phyloP scores from a whole-genome alignment of 768 basidiomycete species.

The Podaxis sp. region DNA sequence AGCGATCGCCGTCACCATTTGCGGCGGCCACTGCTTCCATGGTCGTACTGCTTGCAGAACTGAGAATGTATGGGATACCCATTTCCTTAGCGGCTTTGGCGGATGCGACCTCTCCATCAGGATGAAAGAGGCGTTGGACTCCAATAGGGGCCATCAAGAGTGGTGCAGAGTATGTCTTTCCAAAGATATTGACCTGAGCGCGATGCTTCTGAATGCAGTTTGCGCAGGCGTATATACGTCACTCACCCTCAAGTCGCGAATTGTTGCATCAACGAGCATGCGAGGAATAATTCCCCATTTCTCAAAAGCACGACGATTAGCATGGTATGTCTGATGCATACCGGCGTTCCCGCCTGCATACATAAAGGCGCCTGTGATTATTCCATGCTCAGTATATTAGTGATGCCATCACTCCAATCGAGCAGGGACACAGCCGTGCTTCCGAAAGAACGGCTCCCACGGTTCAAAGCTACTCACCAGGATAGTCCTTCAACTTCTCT shows the following conservation, averaged over 20 bases:
- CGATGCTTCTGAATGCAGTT: not conserved
- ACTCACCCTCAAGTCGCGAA: slow-evolving; percentile 55
- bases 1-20: slow-evolving; percentile 63
- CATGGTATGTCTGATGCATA: slow-evolving; percentile 56
- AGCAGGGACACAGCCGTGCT: not conserved
- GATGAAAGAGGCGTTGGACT: slow-evolving; percentile 69
- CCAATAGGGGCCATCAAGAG: slow-evolving; percentile 73
- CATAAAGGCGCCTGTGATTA: slow-evolving; percentile 52
- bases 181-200: slow-evolving; percentile 64
- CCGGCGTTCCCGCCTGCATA: slow-evolving; percentile 81
- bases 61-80: slow-evolving; percentile 68
- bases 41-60: slow-evolving; percentile 65
- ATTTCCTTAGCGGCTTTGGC: slow-evolving; percentile 62
- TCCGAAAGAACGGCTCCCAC: not conserved
- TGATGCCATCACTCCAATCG: not conserved
- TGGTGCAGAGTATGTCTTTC: slow-evolving; percentile 56
- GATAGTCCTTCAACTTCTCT: slow-evolving; percentile 54
- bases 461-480: slow-evolving; percentile 31
- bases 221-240: not conserved
- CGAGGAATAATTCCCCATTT: slow-evolving; percentile 76
- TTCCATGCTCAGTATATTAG: not conserved
- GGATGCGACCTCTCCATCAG: slow-evolving; percentile 67
- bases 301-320: slow-evolving; percentile 60
- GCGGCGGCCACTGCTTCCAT: slow-evolving; percentile 77
- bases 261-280: slow-evolving; percentile 63